phyloP scores from a whole-genome alignment of 306 rosid species.

The Corylus heterophylla region DNA sequence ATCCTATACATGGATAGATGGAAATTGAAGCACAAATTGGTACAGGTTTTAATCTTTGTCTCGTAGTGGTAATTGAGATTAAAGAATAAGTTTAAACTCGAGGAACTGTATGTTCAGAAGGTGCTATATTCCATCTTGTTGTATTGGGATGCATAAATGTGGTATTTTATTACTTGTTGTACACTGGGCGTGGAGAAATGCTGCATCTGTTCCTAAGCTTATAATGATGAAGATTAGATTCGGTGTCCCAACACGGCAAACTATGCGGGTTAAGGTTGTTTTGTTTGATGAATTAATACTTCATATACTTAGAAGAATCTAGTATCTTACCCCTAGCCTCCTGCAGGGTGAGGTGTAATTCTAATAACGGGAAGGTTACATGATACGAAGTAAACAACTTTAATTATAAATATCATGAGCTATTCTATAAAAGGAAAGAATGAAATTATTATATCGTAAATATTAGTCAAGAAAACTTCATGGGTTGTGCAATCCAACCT shows the following conservation, averaged over 20 bases:
- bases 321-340: neutral
- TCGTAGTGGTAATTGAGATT: neutral
- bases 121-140: neutral
- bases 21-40: constrained; percentile 32
- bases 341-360: neutral
- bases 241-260: constrained; percentile 42
- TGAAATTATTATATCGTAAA: neutral
- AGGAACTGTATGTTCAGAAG: neutral
- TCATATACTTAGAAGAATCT: neutral
- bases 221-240: constrained; percentile 46
- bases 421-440: neutral
- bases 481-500: too few relatives aligned
- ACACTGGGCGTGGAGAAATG: constrained; percentile 38
- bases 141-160: neutral
- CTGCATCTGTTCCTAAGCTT: constrained; percentile 28
- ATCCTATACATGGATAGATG: constrained; percentile 7
- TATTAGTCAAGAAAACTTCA: neutral
- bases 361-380: neutral
- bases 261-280: constrained; percentile 39
- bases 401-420: neutral
- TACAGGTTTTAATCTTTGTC: neutral
- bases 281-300: constrained; percentile 7
- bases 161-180: constrained; percentile 35
- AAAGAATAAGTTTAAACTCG: neutral
- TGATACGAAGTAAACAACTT: neutral